Conservation (phyloP, 2,329 filamentous ascomycete species). For the Penicillium occitanis region DNA sequence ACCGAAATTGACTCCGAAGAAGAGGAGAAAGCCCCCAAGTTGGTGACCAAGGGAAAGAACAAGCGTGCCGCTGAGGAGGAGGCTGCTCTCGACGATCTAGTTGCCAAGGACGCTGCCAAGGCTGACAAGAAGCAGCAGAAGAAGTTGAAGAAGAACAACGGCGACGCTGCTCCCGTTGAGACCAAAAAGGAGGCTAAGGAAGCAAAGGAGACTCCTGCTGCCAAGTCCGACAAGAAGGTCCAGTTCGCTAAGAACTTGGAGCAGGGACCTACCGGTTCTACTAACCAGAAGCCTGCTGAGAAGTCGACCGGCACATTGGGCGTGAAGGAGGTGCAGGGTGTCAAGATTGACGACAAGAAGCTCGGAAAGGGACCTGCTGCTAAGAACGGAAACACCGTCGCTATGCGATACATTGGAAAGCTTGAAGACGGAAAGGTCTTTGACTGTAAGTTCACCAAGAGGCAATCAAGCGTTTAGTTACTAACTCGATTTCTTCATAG, state of each 20-base stretch:
- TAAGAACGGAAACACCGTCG: constrained; percentile 86
- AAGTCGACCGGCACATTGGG: constrained; percentile 61
- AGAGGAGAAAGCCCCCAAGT: constrained; percentile 65
- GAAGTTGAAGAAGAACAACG: constrained; percentile 98
- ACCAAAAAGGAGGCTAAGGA: constrained; percentile 60
- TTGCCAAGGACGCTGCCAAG: constrained; percentile 62
- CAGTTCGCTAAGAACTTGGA: constrained; percentile 99
- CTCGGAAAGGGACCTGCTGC: constrained; percentile 76
- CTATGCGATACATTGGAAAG: constrained; percentile 98
- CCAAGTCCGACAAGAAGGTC: constrained; percentile 85
- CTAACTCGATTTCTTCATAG: constrained; percentile 45
- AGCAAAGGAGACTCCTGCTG: constrained; percentile 48
- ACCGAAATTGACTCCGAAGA: constrained; percentile 80
- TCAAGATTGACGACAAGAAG: constrained; percentile 95
- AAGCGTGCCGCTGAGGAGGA: constrained; percentile 80
- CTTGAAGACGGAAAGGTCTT: constrained; percentile 92
- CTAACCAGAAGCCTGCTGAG: constrained; percentile 47
- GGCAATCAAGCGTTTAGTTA: background rate
- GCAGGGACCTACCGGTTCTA: constrained; percentile 81
- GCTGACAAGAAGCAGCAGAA: constrained; percentile 90
- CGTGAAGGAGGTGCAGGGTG: constrained; percentile 79
- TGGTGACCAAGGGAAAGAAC: constrained; percentile 71
- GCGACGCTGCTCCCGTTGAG: constrained; percentile 68
- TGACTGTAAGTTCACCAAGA: constrained; percentile 65
- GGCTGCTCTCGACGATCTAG: constrained; percentile 74